Evolutionary conservation across 1,139 yeast species (phyloP), one percentile per base, ranked within the genome.

Genomic region (Meyerozyma elateridarum): DNA sequence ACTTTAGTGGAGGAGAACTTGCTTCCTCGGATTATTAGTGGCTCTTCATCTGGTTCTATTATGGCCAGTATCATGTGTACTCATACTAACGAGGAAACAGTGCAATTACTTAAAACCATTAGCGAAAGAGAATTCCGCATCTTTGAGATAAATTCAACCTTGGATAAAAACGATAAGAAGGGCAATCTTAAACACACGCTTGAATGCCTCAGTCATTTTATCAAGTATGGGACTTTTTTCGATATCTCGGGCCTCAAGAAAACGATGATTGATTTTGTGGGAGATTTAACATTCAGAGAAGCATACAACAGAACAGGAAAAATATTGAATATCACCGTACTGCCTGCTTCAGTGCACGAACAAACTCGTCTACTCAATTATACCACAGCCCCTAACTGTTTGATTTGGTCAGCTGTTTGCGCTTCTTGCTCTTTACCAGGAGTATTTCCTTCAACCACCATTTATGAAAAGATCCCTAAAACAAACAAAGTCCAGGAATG

Each of bases 391-490:
- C 75, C 75, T 1, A 63, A 68, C 41, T 68, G 73, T 49, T 54
- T 68, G 32, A 64, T 75, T 25, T 73, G 81, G 77, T 85, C 96
- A 1, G 98, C 97, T 0, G 96, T 91, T 1, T 88, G 96, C 59
- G 96, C 97, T 1, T 85, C 96, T 25, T 91, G 98, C 56, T 81
- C 97, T 0, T 71, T 91, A 15, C 98, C 99, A 0, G 85, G 95
- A 1, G 71, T 91, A 2, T 93, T 91, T 53, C 85, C 95, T 0
- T 81, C 95, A 1, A 79, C 88, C 18, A 79, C 91, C 1, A 77
- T 91, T 26, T 80, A 81, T 48, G 96, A 91, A 45, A 88, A 87
- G 55, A 80, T 84, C 45, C 76, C 84, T 2, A 66, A 66, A 35
- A 85, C 95, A 0, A 80, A 80, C 13, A 73, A 71, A 36, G 64